phyloP scores from a whole-genome alignment of 2,329 filamentous ascomycete species.

The Fusarium sp. region DNA sequence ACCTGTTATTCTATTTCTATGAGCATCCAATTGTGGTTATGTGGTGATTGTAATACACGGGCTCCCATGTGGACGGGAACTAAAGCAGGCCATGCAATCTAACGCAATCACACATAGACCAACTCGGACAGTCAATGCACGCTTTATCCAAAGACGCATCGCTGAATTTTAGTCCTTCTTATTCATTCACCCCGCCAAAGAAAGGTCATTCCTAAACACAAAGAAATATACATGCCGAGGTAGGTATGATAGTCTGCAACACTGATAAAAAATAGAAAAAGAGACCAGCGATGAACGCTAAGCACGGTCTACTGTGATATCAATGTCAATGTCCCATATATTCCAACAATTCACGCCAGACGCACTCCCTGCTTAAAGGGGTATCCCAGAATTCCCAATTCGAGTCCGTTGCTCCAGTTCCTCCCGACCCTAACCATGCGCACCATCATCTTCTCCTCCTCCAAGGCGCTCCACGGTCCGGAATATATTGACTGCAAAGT shows the following conservation, averaged over 20 bases:
- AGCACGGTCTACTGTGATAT: constrained; percentile 30
- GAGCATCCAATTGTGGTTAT: no score
- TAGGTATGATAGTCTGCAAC: constrained; percentile 5
- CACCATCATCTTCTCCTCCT: constrained; percentile 62
- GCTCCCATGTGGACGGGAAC: not conserved
- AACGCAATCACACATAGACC: not conserved
- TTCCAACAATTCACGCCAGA: constrained; percentile 19
- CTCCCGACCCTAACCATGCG: constrained; percentile 31
- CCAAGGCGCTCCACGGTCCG: constrained; percentile 74
- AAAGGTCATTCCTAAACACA: not conserved
- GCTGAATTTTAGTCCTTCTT: constrained; percentile 1
- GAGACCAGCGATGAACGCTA: constrained; percentile 35
- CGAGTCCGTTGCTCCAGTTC: constrained; percentile 13
- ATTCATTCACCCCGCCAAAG: not conserved
- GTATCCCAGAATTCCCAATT: constrained; percentile 36
- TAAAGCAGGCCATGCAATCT: not conserved
- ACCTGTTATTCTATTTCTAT: no score
- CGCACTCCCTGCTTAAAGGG: constrained; percentile 39
- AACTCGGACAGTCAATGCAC: not conserved
- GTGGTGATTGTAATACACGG: not conserved
- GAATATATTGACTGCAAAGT: constrained; percentile 88
- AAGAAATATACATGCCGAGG: constrained; percentile 13
- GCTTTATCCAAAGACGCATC: not conserved
- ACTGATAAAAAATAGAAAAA: constrained; percentile 10
- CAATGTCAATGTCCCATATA: constrained; percentile 23